phyloP scores from a whole-genome alignment of 257 asterid genomes.

The Solanum paucissectum region DNA sequence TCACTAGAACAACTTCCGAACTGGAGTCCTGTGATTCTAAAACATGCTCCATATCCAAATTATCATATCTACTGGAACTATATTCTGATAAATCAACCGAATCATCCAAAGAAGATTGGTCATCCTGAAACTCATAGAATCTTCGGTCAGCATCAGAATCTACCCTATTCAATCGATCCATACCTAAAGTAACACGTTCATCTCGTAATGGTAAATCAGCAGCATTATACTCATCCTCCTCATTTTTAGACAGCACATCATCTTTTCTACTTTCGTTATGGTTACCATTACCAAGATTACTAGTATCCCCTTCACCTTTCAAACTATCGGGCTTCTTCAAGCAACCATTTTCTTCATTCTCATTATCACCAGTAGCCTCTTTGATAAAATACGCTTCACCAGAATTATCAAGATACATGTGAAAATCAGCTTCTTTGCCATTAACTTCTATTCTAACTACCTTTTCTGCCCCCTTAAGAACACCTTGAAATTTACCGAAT shows the following conservation, averaged over 20 bases:
- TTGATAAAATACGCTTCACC: conserved; percentile 86
- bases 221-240: conserved; percentile 18
- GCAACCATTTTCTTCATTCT: conserved; percentile 13
- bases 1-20: conserved; percentile 87
- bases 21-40: conserved; percentile 46
- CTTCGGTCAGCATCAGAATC: conserved; percentile 61
- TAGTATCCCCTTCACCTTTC: conserved; percentile 19
- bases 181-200: conserved; percentile 53
- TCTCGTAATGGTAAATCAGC: conserved; percentile 47
- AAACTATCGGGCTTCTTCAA: conserved; percentile 25
- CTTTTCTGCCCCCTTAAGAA: conserved; percentile 81
- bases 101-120: conserved; percentile 52
- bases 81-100: conserved; percentile 56
- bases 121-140: conserved; percentile 77
- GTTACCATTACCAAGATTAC: conserved; percentile 8
- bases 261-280: conserved; percentile 20
- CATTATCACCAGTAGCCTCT: conserved; percentile 44
- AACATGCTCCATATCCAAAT: conserved; percentile 44
- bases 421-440: conserved; percentile 66
- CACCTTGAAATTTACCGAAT: conserved; percentile 90
- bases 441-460: conserved; percentile 75
- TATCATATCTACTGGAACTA: conserved; percentile 46
- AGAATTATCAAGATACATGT: conserved; percentile 78
- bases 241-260: conserved; percentile 22
- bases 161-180: conserved; percentile 57